phyloP scores from a whole-genome alignment of 2,329 filamentous ascomycete species.

The Ploettnerulaceae sp. region DNA sequence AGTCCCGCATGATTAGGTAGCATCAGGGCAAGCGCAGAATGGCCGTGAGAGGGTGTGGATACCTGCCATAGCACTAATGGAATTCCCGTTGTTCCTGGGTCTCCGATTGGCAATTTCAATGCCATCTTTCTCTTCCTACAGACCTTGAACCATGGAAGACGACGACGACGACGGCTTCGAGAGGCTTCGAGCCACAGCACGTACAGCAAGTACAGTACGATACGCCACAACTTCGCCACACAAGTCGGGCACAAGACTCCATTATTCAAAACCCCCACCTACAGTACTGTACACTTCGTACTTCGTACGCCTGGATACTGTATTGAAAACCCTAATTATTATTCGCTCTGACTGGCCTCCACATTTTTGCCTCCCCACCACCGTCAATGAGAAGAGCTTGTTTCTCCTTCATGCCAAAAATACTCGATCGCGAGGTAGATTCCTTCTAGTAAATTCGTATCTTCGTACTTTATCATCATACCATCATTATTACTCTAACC shows the following conservation, averaged over 20 bases:
- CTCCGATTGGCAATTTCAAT: constrained; percentile 13
- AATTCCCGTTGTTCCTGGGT: constrained; percentile 5
- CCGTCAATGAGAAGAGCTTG: constrained; percentile 1
- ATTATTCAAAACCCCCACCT: neutral
- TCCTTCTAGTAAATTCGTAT: too few species aligned
- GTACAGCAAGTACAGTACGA: neutral
- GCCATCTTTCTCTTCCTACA: neutral
- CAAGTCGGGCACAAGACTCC: neutral
- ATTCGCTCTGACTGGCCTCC: too few species aligned
- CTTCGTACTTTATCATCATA: too few species aligned
- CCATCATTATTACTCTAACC: too few species aligned
- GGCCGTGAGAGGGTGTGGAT: constrained; percentile 10
- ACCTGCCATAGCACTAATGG: constrained; percentile 5
- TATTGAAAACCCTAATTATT: too few species aligned
- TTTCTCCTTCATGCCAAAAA: constrained; percentile 1
- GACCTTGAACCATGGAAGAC: too few species aligned
- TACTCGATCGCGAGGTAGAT: neutral
- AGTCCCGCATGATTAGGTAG: constrained; percentile 12
- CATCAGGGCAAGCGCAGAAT: constrained; percentile 13
- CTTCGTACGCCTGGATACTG: too few species aligned
- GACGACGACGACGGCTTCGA: too few species aligned
- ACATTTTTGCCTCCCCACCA: constrained; percentile 8
- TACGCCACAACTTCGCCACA: neutral
- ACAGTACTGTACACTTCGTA: neutral
- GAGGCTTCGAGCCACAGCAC: neutral